Evolutionary conservation across 2,329 filamentous ascomycete genomes (phyloP).

Genomic region (Colletotrichum gigasporum): DNA sequence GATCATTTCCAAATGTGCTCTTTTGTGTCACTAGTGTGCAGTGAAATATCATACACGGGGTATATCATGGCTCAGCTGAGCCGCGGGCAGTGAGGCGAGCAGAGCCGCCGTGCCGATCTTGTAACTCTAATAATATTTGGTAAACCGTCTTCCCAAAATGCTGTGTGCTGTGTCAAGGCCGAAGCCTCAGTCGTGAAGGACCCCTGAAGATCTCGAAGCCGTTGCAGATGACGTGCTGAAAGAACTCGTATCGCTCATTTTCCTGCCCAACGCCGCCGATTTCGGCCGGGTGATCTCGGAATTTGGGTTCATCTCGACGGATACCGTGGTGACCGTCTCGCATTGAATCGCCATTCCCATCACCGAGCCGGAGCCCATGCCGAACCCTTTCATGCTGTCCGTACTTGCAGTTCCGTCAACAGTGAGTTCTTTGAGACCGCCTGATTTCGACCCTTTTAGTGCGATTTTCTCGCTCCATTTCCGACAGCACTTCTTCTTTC

Average conservation of each 20-base stretch:
- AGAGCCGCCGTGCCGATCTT: background rate
- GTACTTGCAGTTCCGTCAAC: conserved; percentile 38
- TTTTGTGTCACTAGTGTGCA: background rate
- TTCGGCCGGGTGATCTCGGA: background rate
- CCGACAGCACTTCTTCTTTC: conserved; percentile 2
- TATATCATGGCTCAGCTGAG: background rate
- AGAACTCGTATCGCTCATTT: conserved; percentile 7
- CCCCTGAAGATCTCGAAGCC: background rate
- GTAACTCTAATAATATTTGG: background rate
- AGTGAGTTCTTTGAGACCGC: background rate
- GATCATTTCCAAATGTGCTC: too few relatives aligned
- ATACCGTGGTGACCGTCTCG: conserved; percentile 53
- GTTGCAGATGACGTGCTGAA: background rate
- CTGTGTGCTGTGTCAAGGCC: background rate
- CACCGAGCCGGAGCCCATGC: conserved; percentile 35
- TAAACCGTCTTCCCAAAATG: background rate
- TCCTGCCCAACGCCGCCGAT: conserved; percentile 1
- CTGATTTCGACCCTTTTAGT: background rate
- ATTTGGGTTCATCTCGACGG: conserved; percentile 44
- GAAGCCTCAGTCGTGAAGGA: background rate
- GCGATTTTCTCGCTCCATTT: conserved; percentile 31
- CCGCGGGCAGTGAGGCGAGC: background rate
- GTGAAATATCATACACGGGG: background rate
- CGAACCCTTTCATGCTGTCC: conserved; percentile 44
- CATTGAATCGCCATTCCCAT: conserved; percentile 50